A percentile compares a stretch with the other conserved stretches of the same genome.
These are phyloP conservation scores for Alternaria sp. DNA, from an alignment of 2,329 filamentous ascomycete species.

Conservation along the genomic window DNA sequence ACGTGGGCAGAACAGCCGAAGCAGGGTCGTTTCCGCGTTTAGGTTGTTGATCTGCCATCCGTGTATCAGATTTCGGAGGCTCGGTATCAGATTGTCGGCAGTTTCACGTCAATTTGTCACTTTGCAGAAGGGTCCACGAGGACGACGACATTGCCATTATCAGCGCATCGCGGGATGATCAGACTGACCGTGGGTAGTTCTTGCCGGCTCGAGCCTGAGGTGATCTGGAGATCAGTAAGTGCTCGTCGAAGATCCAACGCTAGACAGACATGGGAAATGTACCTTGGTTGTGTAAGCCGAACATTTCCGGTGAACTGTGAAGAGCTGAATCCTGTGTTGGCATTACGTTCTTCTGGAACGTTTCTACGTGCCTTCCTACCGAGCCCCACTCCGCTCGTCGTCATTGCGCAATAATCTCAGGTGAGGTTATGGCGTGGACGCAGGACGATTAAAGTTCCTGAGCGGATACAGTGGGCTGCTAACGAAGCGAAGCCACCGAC, in stretches of 20 bases:
- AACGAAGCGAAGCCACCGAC: conserved; percentile 24
- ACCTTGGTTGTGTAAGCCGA: neutral
- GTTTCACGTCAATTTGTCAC: conserved; percentile 47
- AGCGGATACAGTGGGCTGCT: conserved; percentile 22
- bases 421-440: conserved; percentile 14
- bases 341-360: conserved; percentile 21
- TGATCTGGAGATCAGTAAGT: conserved; percentile 15
- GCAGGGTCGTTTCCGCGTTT: conserved; percentile 9
- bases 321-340: conserved; percentile 2
- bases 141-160: conserved; percentile 16
- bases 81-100: conserved; percentile 44
- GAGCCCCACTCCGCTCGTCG: conserved; percentile 8
- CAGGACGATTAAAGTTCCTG: conserved; percentile 24
- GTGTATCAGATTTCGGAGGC: conserved; percentile 42
- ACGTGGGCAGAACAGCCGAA: conserved; percentile 4
- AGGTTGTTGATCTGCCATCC: conserved; percentile 38
- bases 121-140: conserved; percentile 26
- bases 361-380: conserved; percentile 17
- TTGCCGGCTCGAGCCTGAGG: conserved; percentile 12
- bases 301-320: conserved; percentile 5
- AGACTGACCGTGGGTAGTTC: conserved; percentile 27
- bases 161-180: conserved; percentile 21
- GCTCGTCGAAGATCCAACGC: conserved; percentile 11
- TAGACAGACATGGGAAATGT: conserved; percentile 10
- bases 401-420: conserved; percentile 20